These are phyloP conservation scores for Fallopia convolvulus DNA, from an alignment of 148 eudicot species.

Conservation along the genomic window DNA sequence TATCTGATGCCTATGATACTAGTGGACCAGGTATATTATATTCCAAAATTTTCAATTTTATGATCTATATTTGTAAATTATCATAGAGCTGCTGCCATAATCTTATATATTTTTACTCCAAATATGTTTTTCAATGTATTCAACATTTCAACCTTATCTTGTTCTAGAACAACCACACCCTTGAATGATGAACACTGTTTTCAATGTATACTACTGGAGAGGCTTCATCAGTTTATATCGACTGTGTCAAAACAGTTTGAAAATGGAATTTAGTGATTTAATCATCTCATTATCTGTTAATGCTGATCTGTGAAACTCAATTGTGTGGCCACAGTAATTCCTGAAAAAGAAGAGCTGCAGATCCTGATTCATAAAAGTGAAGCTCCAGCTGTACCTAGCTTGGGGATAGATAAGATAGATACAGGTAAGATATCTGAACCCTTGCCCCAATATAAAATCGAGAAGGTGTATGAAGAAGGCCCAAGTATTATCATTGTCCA, in stretches of 20 bases:
- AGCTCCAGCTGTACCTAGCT: slow-evolving; percentile 1
- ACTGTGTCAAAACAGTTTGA: neutral
- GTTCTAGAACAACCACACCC: neutral
- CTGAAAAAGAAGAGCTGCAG: neutral
- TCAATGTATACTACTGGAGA: too few relatives aligned
- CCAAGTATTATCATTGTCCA: too few relatives aligned
- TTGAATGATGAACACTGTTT: neutral
- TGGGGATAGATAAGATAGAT: neutral
- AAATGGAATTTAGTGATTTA: neutral
- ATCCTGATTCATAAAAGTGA: neutral
- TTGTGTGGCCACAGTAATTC: neutral
- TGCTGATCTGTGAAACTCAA: neutral
- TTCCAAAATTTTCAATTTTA: neutral
- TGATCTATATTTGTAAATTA: neutral
- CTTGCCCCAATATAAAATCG: too few relatives aligned
- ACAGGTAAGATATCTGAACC: neutral
- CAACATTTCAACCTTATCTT: neutral
- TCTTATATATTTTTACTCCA: neutral
- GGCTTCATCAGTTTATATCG: neutral
- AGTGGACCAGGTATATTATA: slow-evolving; percentile 26
- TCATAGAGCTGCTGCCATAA: neutral
- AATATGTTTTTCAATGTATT: neutral
- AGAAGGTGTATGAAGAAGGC: too few relatives aligned
- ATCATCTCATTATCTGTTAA: neutral
- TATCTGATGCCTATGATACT: neutral